These are phyloP conservation scores for Ceratocystis papillata DNA, from an alignment of 2,329 filamentous ascomycete genomes.

Conservation along the genomic window DNA sequence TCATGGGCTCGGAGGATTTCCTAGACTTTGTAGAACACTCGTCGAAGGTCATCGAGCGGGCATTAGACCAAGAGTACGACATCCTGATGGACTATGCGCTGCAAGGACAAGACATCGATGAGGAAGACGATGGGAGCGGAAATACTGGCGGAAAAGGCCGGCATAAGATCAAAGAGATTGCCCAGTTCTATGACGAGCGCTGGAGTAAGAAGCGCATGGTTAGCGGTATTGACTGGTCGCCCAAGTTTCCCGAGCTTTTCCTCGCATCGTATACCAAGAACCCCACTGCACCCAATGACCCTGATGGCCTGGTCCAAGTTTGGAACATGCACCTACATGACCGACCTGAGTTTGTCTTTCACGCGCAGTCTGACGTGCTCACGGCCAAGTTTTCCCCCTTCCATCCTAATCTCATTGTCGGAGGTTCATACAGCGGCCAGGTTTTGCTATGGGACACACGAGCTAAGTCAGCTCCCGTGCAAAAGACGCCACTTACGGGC, in stretches of 20 bases:
- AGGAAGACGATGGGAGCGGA: conserved; percentile 69
- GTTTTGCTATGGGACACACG: conserved; percentile 95
- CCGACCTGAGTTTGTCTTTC: conserved; percentile 90
- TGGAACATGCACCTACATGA: conserved; percentile 96
- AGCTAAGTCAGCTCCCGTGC: conserved; percentile 76
- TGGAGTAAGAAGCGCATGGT: conserved; percentile 98
- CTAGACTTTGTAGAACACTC: conserved; percentile 90
- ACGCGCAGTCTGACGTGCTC: conserved; percentile 89
- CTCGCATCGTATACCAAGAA: conserved; percentile 97
- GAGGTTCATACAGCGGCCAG: conserved; percentile 92
- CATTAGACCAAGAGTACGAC: conserved; percentile 91
- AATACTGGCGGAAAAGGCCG: conserved; percentile 60
- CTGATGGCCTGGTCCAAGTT: conserved; percentile 84
- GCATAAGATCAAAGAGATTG: conserved; percentile 70
- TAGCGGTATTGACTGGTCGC: conserved; percentile 88
- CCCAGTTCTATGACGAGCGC: conserved; percentile 86
- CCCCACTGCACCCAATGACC: conserved; percentile 84
- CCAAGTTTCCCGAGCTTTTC: conserved; percentile 86
- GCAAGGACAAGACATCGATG: conserved; percentile 61
- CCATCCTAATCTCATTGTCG: conserved; percentile 90
- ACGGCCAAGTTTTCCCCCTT: conserved; percentile 98
- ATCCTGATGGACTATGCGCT: conserved; percentile 89
- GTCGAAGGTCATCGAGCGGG: conserved; percentile 92
- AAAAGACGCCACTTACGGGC: conserved; percentile 90
- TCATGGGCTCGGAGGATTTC: conserved; percentile 87